Base-by-base conservation (phyloP, 2,329 filamentous ascomycete genomes). In the Cadophora gregata region DNA sequence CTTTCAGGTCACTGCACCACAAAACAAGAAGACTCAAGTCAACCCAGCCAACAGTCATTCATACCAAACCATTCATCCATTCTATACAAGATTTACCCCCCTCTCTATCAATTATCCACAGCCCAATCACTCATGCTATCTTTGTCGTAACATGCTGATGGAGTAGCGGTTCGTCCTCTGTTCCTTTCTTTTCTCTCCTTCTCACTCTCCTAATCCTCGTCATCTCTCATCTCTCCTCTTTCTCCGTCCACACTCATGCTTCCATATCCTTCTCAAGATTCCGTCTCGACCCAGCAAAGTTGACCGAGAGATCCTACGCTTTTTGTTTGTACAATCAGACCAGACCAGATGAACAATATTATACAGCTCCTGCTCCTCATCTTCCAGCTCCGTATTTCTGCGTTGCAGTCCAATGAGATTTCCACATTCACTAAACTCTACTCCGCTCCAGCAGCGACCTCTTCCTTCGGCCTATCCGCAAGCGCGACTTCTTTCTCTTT, bases 81-180 rank as follows among this genome's bases (percentile, higher is more conserved):
- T 63, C 55, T 64, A 64, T 64, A 64, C 62, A 64, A 64, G 55
- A 58, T 58, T 9, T 5, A 7, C 47, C 47, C 38, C 27, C 14
- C 27, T 38, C 31, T 19, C 47, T 48, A 10, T 27, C 25, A 31
- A 19, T 31, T 53, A 25, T 53, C 31, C 42, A 14, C 29, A 24
- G 10, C 38, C 14, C 55, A n/a, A 56, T 36, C 62, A 59, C 53
- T 33, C 25, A 8, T 45, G 55, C 62, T 64, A 59, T 38, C 62
- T 59, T 59, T 64, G 62, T 45, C 55, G 62, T 45, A 59, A 27
- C 25, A 59, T 59, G 62, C 62, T 36, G 16, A n/a, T 16, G 55
- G 59, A 45, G 47, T 59, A 38, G 53, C 33, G 12, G 33, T 16
- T 38, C 33, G 21, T n/a, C n/a, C 25, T n/a, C n/a, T 58, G n/a